Percentiles rank a stretch among this genome's conserved stretches.
phyloP scores from a whole-genome alignment of 2,329 filamentous ascomycete species.

The Nemania diffusa region DNA sequence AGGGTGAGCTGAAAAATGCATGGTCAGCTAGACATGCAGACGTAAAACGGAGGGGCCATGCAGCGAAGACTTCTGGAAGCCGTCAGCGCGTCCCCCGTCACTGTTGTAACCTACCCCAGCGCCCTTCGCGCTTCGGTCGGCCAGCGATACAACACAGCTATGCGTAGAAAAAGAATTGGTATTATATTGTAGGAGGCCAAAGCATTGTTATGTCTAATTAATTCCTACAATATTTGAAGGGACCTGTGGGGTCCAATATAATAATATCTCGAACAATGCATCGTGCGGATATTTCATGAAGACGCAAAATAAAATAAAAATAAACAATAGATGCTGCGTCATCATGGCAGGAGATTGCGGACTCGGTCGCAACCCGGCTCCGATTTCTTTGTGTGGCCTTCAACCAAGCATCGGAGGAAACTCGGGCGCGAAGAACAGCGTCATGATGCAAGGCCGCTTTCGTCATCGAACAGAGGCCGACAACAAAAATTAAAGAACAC shows the following conservation, averaged over 20 bases:
- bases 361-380: constrained; percentile 4
- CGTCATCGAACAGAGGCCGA: neutral
- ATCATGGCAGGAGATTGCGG: neutral
- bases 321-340: neutral
- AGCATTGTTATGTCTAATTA: constrained; percentile 4
- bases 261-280: neutral
- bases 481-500: neutral
- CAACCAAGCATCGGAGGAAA: constrained; percentile 18
- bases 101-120: constrained; percentile 43
- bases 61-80: constrained; percentile 47
- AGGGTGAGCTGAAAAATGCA: constrained; percentile 40
- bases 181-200: neutral
- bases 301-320: too few relatives aligned
- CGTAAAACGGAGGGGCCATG: constrained; percentile 41
- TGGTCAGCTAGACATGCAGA: constrained; percentile 44
- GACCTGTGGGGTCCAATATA: neutral
- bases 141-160: constrained; percentile 17
- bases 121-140: constrained; percentile 20
- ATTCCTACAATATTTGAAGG: constrained; percentile 5
- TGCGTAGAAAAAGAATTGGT: neutral
- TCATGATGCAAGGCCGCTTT: neutral
- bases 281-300: too few relatives aligned
- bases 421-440: constrained; percentile 18
- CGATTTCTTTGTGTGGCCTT: neutral
- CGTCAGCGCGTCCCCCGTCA: constrained; percentile 31